Evolutionary conservation across 345 rosid genomes (phyloP).

Genomic region (Gossypium longicalyx): DNA sequence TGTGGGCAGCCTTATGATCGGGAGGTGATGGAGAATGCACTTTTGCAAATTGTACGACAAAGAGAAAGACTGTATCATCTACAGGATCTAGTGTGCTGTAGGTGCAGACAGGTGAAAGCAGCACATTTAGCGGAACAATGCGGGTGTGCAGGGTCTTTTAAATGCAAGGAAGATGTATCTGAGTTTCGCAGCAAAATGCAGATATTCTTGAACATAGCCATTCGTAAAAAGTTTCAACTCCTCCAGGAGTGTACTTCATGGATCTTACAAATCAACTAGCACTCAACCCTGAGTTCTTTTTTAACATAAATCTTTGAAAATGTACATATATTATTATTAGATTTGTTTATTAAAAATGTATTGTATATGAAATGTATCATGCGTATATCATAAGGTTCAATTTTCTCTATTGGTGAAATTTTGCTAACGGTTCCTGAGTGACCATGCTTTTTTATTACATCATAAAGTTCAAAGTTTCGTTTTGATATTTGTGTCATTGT

Average conservation of each 20-base stretch:
- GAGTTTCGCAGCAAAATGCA: conserved; percentile 1
- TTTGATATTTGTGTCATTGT: no score
- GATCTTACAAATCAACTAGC: conserved; percentile 13
- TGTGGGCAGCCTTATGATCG: conserved; percentile 81
- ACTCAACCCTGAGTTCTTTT: neutral
- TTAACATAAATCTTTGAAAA: neutral
- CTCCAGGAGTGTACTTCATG: conserved; percentile 9
- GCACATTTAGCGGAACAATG: conserved; percentile 83
- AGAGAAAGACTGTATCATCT: conserved; percentile 78
- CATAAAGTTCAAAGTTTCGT: neutral
- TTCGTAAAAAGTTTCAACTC: conserved; percentile 6
- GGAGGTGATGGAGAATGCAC: conserved; percentile 76
- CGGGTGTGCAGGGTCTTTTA: conserved; percentile 69
- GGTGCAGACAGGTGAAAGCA: conserved; percentile 91
- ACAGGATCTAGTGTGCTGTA: conserved; percentile 73
- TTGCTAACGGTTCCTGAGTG: neutral
- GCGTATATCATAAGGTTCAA: neutral
- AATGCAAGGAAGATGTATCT: conserved; percentile 6
- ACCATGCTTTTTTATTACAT: neutral
- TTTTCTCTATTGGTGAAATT: neutral
- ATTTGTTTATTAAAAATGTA: neutral
- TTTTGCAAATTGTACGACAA: conserved; percentile 78
- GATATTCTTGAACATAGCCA: conserved; percentile 8
- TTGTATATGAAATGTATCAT: neutral
- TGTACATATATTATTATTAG: neutral